Conservation (phyloP, 768 basidiomycete species). For the Lentinula lateritia region DNA sequence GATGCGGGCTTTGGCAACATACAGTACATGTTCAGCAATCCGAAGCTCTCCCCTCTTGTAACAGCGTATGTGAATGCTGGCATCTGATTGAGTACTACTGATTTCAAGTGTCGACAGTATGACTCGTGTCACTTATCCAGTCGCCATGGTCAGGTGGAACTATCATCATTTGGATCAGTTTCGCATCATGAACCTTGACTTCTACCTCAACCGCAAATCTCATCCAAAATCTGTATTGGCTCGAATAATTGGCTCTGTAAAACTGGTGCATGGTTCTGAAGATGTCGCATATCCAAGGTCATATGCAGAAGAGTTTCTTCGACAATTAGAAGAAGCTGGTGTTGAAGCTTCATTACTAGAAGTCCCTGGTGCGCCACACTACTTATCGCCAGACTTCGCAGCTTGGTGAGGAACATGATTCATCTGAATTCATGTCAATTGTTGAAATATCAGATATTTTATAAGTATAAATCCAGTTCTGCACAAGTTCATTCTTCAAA, state of each 20-base stretch:
- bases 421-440: not conserved
- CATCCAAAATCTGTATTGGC: not conserved
- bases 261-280: conserved; percentile 7
- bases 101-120: not conserved
- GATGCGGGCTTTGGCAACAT: conserved; percentile 1
- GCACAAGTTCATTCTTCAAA: not conserved
- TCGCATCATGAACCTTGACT: conserved; percentile 1
- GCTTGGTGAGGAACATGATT: conserved; percentile 5
- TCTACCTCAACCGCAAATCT: not conserved
- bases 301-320: conserved; percentile 11
- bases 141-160: not conserved
- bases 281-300: conserved; percentile 18
- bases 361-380: conserved; percentile 15
- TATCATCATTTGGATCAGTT: not conserved
- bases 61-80: not conserved
- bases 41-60: not conserved
- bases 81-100: not conserved
- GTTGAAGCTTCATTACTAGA: conserved; percentile 11
- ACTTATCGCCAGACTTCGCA: conserved; percentile 11
- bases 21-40: conserved; percentile 3
- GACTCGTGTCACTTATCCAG: not conserved
- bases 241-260: conserved; percentile 5
- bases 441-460: not conserved
- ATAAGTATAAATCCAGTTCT: conserved; percentile 1
- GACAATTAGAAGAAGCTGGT: conserved; percentile 15